Evolutionary conservation across 2,329 filamentous ascomycete genomes (phyloP).

Genomic region (Ophiocordyceps robertsii): DNA sequence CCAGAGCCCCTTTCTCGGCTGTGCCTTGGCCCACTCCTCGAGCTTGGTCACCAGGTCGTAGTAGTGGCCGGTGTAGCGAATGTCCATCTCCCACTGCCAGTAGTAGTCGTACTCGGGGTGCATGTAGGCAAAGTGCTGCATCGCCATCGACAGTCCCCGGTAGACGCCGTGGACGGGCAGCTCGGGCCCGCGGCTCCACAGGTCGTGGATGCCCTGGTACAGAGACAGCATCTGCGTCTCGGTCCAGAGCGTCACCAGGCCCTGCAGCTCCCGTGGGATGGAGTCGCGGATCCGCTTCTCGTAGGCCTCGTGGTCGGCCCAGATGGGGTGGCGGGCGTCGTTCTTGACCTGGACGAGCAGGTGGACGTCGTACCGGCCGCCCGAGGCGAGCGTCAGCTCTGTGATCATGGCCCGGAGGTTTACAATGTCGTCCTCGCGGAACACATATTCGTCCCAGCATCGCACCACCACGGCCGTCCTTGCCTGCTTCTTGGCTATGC

Average conservation of each 20-base stretch:
- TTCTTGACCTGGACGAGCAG: conserved; percentile 74
- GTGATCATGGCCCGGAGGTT: conserved; percentile 74
- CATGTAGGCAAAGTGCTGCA: conserved; percentile 82
- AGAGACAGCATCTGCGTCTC: conserved; percentile 84
- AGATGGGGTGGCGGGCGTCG: conserved; percentile 61
- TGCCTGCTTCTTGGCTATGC: conserved; percentile 11
- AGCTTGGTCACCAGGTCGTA: conserved; percentile 61
- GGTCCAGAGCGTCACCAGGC: conserved; percentile 84
- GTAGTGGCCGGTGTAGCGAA: conserved; percentile 80
- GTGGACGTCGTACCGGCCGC: conserved; percentile 77
- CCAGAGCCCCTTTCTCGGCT: conserved; percentile 71
- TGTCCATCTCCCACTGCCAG: conserved; percentile 95
- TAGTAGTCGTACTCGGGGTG: conserved; percentile 85
- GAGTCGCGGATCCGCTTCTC: conserved; percentile 51
- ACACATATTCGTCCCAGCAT: conserved; percentile 69
- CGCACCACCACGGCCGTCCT: conserved; percentile 67
- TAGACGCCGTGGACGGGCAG: conserved; percentile 86
- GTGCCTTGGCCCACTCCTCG: conserved; percentile 53
- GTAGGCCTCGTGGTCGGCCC: conserved; percentile 61
- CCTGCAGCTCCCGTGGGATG: conserved; percentile 73
- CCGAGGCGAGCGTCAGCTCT: conserved; percentile 67
- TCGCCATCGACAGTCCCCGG: conserved; percentile 82
- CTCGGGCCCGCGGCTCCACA: conserved; percentile 49
- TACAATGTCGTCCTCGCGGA: conserved; percentile 67
- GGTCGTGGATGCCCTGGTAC: conserved; percentile 77